Evolutionary conservation across 1,284 basidiomycete genomes (phyloP), one percentile per base, ranked within the genome.

Genomic region (Cryptococcus sp.): DNA sequence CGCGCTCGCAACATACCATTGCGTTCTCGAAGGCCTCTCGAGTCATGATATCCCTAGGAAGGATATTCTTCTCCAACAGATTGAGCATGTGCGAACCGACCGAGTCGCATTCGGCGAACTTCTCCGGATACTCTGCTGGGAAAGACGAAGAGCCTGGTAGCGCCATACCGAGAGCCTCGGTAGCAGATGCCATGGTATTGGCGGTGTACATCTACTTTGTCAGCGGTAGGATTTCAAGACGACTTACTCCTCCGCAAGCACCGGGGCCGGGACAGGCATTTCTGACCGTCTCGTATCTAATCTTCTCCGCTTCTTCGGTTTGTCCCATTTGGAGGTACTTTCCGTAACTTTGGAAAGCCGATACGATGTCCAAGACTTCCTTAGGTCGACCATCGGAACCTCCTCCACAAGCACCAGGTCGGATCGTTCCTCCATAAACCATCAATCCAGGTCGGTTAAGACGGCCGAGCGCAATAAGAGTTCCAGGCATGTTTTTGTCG

Each of bases 401-500:
- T 21, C 73, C 72, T 55, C 83, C 84, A 68, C 93, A 95, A 21
- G 86, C 83, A 47, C 94, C 92, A 9, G 92, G 81, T 46, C 84
- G 83, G 62, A 97, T 98, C 22, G 87, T 87, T 26, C 94, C 94
- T 35, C 94, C 94, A 65, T 97, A 98, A 1, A 98, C 85, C 89
- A 98, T 95, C 52, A 97, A 62, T 56, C 90, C 86, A 24, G 94
- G 94, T 44, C 94, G 82, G 75, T 98, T 97, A 55, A 97, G 77
- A 45, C 94, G 80, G 47, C 92, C 91, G 47, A 95, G 80, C 49
- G 89, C 91, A 77, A 94, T 95, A 60, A 94, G 75, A 34, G 91
- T 89, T 50, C 92, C 92, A 10, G 92, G 92, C 91, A 95, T 95
- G 74, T 97, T 97, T 76, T 95, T 97, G 76, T 97, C 92, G 69